Percentiles rank a stretch among this genome's conserved stretches.
phyloP scores from a whole-genome alignment of 2,329 filamentous ascomycete species.

The Nemania bipapillata region DNA sequence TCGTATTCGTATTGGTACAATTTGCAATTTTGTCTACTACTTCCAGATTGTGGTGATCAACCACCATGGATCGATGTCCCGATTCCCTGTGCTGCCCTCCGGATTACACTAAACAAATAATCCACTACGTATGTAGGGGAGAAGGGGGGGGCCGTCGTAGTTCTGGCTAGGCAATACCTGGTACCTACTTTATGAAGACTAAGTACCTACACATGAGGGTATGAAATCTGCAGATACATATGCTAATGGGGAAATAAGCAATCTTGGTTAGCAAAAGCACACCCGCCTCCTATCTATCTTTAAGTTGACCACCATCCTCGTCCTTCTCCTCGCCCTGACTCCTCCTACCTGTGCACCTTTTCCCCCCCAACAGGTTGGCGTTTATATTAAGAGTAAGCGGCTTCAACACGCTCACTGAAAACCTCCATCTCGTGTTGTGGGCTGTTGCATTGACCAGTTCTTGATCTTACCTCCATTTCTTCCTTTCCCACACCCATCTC shows the following conservation, averaged over 20 bases:
- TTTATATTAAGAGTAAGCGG: not conserved
- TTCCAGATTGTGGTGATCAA: not conserved
- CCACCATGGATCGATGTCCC: not conserved
- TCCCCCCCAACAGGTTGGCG: not conserved
- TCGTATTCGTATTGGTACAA: constrained; percentile 20
- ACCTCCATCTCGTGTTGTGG: constrained; percentile 13
- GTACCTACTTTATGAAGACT: too few species aligned
- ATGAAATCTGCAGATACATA: constrained; percentile 12
- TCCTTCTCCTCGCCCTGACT: constrained; percentile 1
- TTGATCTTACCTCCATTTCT: not conserved
- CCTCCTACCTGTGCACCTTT: not conserved
- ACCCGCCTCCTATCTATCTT: constrained; percentile 13
- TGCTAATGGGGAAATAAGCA: constrained; percentile 2
- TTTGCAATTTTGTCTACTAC: constrained; percentile 11
- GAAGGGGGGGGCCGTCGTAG: not conserved
- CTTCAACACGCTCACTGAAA: constrained; percentile 13
- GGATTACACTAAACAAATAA: not conserved
- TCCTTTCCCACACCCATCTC: not conserved
- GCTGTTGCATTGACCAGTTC: constrained; percentile 8
- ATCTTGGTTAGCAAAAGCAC: constrained; percentile 8
- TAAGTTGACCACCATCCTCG: not conserved
- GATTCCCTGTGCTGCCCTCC: not conserved
- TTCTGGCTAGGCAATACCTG: too few species aligned
- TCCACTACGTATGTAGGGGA: not conserved
- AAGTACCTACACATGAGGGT: not conserved